Evolutionary conservation across 2,329 filamentous ascomycete genomes (phyloP).

Genomic region (Phaeomoniella chlamydospora): DNA sequence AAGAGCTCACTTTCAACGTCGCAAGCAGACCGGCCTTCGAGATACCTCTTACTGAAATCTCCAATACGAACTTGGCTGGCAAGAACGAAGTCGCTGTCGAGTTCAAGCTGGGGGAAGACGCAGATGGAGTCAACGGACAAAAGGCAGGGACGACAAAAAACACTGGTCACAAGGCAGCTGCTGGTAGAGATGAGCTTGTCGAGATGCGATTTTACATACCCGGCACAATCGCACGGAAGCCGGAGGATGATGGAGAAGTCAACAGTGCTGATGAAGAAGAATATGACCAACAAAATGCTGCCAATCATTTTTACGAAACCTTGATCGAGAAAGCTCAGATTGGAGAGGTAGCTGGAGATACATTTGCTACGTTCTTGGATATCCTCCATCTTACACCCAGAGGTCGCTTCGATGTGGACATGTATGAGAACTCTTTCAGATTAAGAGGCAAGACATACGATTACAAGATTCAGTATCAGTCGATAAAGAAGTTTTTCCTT

Average conservation of each 20-base stretch:
- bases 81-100: conserved; percentile 97
- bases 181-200: conserved; percentile 80
- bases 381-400: conserved; percentile 93
- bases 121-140: conserved; percentile 58
- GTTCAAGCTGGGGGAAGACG: conserved; percentile 64
- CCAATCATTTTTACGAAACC: conserved; percentile 94
- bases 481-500: conserved; percentile 97
- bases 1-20: conserved; percentile 90
- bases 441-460: conserved; percentile 98
- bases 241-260: conserved; percentile 50
- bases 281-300: conserved; percentile 82
- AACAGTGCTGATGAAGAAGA: conserved; percentile 52
- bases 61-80: conserved; percentile 91
- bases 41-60: conserved; percentile 91
- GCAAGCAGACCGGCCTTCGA: conserved; percentile 95
- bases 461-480: conserved; percentile 98
- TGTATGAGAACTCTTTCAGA: conserved; percentile 96
- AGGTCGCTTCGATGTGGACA: conserved; percentile 98
- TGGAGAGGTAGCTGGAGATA: conserved; percentile 96
- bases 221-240: conserved; percentile 61
- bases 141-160: conserved; percentile 55
- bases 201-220: conserved; percentile 99
- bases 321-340: conserved; percentile 98
- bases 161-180: conserved; percentile 78
- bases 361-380: conserved; percentile 92